These are phyloP conservation scores for Oryza punctata DNA, from an alignment of 176 grass and related monocot species.

Conservation along the genomic window DNA sequence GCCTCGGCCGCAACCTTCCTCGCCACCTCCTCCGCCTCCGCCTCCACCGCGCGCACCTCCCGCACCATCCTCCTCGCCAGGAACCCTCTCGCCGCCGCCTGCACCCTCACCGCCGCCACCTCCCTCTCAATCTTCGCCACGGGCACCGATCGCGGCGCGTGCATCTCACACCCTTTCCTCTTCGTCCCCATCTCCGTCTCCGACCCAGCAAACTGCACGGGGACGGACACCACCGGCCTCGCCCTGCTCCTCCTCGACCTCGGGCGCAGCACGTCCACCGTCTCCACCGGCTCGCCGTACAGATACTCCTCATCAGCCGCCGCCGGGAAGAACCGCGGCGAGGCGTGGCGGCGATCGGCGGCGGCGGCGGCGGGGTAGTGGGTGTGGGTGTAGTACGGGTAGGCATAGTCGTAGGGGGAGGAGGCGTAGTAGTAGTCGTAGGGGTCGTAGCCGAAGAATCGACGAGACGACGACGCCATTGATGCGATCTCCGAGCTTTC, in stretches of 20 bases:
- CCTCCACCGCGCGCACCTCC: slow-evolving; percentile 36
- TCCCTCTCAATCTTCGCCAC: background rate
- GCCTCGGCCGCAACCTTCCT: background rate
- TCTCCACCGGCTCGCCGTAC: background rate
- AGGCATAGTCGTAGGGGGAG: background rate
- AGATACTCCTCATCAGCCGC: background rate
- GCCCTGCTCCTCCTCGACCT: background rate
- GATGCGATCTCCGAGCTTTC: background rate
- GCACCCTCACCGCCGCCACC: slow-evolving; percentile 42
- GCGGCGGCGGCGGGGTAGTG: background rate
- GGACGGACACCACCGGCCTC: slow-evolving; percentile 20
- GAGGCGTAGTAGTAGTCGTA: slow-evolving; percentile 38
- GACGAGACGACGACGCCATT: slow-evolving; percentile 37
- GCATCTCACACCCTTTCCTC: background rate
- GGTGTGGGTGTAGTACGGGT: background rate
- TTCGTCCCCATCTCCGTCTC: background rate
- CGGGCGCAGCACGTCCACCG: background rate
- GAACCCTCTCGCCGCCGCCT: slow-evolving; percentile 61
- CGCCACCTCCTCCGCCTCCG: slow-evolving; percentile 31
- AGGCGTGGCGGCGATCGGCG: background rate
- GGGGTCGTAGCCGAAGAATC: slow-evolving; percentile 36
- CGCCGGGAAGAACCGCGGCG: slow-evolving; percentile 11
- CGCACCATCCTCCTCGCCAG: slow-evolving; percentile 53
- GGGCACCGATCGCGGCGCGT: too few species aligned
- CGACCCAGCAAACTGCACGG: slow-evolving; percentile 24